Conservation (phyloP, 441 rosid species). For the Brassica balearica region DNA sequence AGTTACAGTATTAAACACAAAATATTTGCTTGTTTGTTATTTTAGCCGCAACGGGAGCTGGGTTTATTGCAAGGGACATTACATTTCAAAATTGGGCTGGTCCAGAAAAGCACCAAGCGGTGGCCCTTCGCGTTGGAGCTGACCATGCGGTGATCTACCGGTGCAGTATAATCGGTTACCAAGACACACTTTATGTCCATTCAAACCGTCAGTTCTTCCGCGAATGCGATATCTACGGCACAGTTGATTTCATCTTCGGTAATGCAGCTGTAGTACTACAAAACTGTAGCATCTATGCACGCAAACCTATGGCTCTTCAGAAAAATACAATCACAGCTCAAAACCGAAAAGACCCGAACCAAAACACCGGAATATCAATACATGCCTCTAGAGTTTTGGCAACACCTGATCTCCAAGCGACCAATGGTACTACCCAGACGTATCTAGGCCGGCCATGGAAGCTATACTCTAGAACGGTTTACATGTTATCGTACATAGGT, state of each 20-base stretch:
- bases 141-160: slow-evolving; percentile 85
- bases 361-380: slow-evolving; percentile 91
- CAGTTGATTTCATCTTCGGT: slow-evolving; percentile 93
- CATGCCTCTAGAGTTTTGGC: slow-evolving; percentile 75
- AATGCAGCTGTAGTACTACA: slow-evolving; percentile 92
- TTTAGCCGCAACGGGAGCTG: slow-evolving; percentile 88
- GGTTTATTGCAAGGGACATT: slow-evolving; percentile 88
- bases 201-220: slow-evolving; percentile 95
- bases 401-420: slow-evolving; percentile 54
- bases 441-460: slow-evolving; percentile 97
- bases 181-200: slow-evolving; percentile 96
- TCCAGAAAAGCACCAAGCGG: slow-evolving; percentile 90
- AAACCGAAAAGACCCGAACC: slow-evolving; percentile 87
- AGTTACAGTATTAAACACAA: not conserved
- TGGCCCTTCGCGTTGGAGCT: slow-evolving; percentile 88
- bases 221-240: slow-evolving; percentile 82
- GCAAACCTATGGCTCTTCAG: slow-evolving; percentile 78
- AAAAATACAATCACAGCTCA: slow-evolving; percentile 95
- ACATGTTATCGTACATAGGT: slow-evolving; percentile 75
- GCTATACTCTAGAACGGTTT: slow-evolving; percentile 70
- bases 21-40: not conserved
- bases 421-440: slow-evolving; percentile 60
- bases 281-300: slow-evolving; percentile 73
- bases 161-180: slow-evolving; percentile 81
- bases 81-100: slow-evolving; percentile 88